Evolutionary conservation across 768 basidiomycete genomes (phyloP), one percentile per base, ranked within the genome.

Genomic region (Psilocybe cyanescens): DNA sequence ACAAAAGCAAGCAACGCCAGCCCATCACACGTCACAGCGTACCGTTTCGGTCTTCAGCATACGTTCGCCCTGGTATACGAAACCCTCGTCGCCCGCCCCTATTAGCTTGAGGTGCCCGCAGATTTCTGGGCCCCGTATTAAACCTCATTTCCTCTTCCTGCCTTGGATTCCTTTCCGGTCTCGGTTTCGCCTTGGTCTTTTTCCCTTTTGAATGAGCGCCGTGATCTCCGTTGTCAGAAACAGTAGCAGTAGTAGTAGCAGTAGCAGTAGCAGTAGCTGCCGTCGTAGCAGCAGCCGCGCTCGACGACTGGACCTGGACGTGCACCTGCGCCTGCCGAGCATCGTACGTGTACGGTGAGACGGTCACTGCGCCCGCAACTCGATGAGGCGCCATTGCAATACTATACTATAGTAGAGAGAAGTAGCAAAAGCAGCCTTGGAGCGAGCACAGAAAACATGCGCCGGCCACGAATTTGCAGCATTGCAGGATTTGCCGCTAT

Each of bases 331-430:
- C 69, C 67, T 83, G 84, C 54, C 78, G 79, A 67, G 83, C 77
- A 71, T 75, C 77, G 71, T 83, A 86, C 58, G 85, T 82, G 79
- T 86, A 88, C 61, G 86, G 87, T 49, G 83, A 78, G 68, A 81
- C 76, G 68, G 73, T 74, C 65, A 77, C 80, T 80, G 80, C 79
- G 78, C 81, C 81, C 76, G 79, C 76, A 76, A 73, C 69, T 73
- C 76, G 78, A 57, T 76, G 76, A 62, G 76, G 74, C 60, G 81
- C 76, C 81, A 81, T 82, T 73, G 74, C 58, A 62, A 12, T 9
- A n/a, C 8, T 4, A 44, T 12, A 44, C n/a, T 5, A 6, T 72
- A 69, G 76, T 76, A 33, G 56, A 47, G 46, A 37, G 46, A 71
- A 74, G 67, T 74, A 74, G 56, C 46, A 16, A 44, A 28, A 24